A percentile compares a stretch with the other conserved stretches of the same genome.
phyloP scores from a whole-genome alignment of 345 rosid species.

The Populus tremula region DNA sequence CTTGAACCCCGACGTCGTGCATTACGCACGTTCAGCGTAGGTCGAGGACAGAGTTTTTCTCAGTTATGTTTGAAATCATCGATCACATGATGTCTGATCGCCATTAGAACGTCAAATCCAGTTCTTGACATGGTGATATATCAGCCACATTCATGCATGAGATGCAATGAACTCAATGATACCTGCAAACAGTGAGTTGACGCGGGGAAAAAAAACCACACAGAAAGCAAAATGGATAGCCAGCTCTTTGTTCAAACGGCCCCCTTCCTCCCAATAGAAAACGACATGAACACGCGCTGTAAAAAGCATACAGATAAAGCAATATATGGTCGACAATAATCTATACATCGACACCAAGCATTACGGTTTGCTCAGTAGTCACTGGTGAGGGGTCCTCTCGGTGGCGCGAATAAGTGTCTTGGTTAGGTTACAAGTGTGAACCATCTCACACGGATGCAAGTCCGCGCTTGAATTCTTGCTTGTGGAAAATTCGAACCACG shows the following conservation, averaged over 20 bases:
- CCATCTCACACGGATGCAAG: background rate
- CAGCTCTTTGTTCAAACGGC: background rate
- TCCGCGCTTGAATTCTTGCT: background rate
- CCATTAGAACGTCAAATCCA: too few relatives aligned
- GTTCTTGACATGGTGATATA: background rate
- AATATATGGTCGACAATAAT: background rate
- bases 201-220: background rate
- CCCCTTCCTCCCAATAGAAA: background rate
- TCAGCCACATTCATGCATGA: background rate
- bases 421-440: background rate
- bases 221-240: background rate
- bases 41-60: background rate
- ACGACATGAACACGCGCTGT: background rate
- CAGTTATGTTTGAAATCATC: background rate
- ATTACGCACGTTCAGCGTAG: background rate
- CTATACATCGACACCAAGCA: too few relatives aligned
- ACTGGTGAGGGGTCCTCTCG: background rate
- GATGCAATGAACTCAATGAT: background rate
- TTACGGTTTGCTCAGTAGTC: background rate
- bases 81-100: too few relatives aligned
- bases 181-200: background rate
- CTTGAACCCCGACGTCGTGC: background rate
- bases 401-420: background rate
- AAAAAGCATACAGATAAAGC: background rate
- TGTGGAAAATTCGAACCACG: background rate